phyloP scores from a whole-genome alignment of 768 basidiomycete species.

The Pleurotus platypus region DNA sequence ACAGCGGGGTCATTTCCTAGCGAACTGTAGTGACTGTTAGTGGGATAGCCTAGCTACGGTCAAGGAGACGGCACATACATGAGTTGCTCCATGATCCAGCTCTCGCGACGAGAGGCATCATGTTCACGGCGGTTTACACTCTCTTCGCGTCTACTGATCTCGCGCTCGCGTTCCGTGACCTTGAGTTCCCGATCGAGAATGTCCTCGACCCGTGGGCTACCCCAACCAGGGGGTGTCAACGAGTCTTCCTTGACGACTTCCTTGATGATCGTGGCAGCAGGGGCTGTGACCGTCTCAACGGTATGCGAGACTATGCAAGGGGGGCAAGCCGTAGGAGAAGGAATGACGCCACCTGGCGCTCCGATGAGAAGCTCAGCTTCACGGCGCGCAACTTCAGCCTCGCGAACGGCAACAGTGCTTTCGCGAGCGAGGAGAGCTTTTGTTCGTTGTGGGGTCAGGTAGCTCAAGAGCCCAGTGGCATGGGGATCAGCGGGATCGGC shows the following conservation, averaged over 20 bases:
- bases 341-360: constrained; percentile 76
- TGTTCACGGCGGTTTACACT: constrained; percentile 82
- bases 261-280: constrained; percentile 80
- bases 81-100: constrained; percentile 92
- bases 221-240: constrained; percentile 78
- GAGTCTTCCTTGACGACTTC: constrained; percentile 83
- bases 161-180: constrained; percentile 81
- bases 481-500: constrained; percentile 33
- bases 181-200: constrained; percentile 82
- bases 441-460: constrained; percentile 78
- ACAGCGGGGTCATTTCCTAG: constrained; percentile 71
- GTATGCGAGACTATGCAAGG: constrained; percentile 51
- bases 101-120: constrained; percentile 82
- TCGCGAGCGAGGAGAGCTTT: constrained; percentile 80
- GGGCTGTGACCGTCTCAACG: constrained; percentile 49
- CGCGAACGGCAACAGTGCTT: constrained; percentile 73
- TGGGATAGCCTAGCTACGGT: background rate
- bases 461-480: constrained; percentile 60
- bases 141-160: constrained; percentile 85
- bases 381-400: constrained; percentile 85
- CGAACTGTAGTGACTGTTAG: constrained; percentile 34
- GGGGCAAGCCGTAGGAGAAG: constrained; percentile 54
- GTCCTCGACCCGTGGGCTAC: constrained; percentile 73
- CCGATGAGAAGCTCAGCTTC: constrained; percentile 84
- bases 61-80: constrained; percentile 48